Base-by-base conservation (phyloP, 306 rosid genomes). In the Abrus precatorius region DNA sequence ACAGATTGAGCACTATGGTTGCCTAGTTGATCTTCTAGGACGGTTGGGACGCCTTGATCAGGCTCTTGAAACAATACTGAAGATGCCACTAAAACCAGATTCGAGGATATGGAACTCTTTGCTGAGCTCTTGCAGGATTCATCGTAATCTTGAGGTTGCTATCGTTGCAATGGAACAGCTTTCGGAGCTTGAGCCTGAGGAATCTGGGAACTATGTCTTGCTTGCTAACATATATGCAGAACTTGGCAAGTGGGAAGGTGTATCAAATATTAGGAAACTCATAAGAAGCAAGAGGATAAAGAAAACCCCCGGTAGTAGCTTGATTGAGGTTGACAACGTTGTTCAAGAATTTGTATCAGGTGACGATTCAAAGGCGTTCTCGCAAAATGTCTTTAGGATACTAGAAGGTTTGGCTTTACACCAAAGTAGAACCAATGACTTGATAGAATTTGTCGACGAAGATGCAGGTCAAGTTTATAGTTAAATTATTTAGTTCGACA, bases 21-120 rank as follows among this genome's bases (percentile, higher is more conserved):
- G 97, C 78, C 60, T 95, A 4, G 90, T 93, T 52, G 99, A 95
- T 90, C 94, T 91, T 82, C 87, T 95, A 0, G 98, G 96, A 30
- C 93, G 97, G 7, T 85, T 87, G 0, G 92, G 99, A 34, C 71
- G 72, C n/a, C 84, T 95, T 72, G 87, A 74, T 29, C 85, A 81
- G 78, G 97, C 99, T 76, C 86, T 93, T 3, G 79, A 91, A 44
- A 72, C 80, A 30, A 80, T 91, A 78, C 29, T 70, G 54, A 85
- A 87, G 89, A 91, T 95, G 97, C 86, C 92, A 7, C 84, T 93
- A 84, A 84, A 77, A 71, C 87, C 94, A 6, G 94, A 91, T 78
- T 82, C 97, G 2, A 95, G 86, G 86, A 86, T 93, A 84, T 95
- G 97, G 98, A 95, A 95, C 60, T 90, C 96, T 43, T 50, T 95